phyloP scores from a whole-genome alignment of 1,284 basidiomycete genomes.

The Trichosporon ovoides region DNA sequence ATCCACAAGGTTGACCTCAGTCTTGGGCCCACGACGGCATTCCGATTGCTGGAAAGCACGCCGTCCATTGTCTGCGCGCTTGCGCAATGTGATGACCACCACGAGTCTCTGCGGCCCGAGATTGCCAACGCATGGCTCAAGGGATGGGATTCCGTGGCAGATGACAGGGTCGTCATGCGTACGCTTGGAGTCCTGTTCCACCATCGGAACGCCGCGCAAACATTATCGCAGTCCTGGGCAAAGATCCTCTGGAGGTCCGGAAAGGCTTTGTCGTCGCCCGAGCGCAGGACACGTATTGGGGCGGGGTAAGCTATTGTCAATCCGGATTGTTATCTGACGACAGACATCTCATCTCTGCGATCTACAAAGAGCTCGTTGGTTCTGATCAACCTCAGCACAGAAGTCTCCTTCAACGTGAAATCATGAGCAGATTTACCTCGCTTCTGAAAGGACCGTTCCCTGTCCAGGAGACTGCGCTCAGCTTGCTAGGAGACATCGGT shows the following conservation, averaged over 20 bases:
- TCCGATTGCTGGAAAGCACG: conserved; percentile 8
- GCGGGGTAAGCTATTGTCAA: conserved; percentile 14
- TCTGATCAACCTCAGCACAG: background rate
- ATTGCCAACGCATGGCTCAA: background rate
- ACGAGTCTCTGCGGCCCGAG: conserved; percentile 4
- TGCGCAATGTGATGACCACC: conserved; percentile 6
- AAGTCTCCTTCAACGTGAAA: background rate
- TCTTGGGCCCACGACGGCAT: conserved; percentile 1
- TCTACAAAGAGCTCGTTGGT: conserved; percentile 11
- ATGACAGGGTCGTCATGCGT: conserved; percentile 18
- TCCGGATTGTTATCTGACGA: background rate
- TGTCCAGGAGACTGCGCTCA: conserved; percentile 25
- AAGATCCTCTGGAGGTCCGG: conserved; percentile 10
- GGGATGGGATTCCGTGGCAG: background rate
- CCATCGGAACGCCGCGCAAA: conserved; percentile 8
- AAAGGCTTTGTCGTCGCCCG: conserved; percentile 12
- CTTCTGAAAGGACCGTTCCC: conserved; percentile 3
- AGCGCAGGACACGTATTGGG: conserved; percentile 22
- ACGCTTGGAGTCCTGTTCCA: conserved; percentile 17
- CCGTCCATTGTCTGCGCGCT: conserved; percentile 16
- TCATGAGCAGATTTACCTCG: background rate
- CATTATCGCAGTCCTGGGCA: conserved; percentile 7
- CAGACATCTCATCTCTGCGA: conserved; percentile 20
- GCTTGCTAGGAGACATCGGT: conserved; percentile 31
- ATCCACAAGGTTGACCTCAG: background rate